phyloP scores from a whole-genome alignment of 2,329 filamentous ascomycete genomes.

The Lasiodiplodia gonubiensis region DNA sequence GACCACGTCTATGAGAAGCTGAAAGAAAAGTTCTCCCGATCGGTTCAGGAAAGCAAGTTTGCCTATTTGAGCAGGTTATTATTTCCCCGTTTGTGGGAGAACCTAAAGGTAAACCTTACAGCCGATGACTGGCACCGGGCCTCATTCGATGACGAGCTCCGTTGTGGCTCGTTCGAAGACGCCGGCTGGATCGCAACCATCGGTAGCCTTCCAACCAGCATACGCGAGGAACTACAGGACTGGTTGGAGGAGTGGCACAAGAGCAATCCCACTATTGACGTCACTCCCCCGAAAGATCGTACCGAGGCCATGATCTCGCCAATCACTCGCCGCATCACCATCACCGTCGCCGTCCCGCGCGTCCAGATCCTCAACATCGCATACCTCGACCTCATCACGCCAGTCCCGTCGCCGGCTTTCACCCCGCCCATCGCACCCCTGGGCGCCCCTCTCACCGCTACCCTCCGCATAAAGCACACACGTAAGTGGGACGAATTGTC shows the following conservation, averaged over 20 bases:
- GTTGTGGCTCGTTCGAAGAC: constrained; percentile 57
- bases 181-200: constrained; percentile 62
- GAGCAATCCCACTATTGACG: constrained; percentile 35
- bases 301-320: constrained; percentile 40
- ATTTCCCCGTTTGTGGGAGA: constrained; percentile 55
- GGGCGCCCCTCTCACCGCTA: constrained; percentile 70
- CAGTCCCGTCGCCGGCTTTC: constrained; percentile 36
- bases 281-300: constrained; percentile 35
- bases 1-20: constrained; percentile 68
- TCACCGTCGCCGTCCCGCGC: constrained; percentile 87
- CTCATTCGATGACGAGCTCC: constrained; percentile 59
- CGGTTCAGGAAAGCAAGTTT: constrained; percentile 56
- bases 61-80: constrained; percentile 57
- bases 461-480: constrained; percentile 63
- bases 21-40: constrained; percentile 52
- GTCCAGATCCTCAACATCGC: constrained; percentile 83
- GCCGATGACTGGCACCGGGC: constrained; percentile 60
- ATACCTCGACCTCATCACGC: constrained; percentile 62
- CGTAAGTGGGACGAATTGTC: constrained; percentile 55
- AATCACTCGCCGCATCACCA: constrained; percentile 69
- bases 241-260: constrained; percentile 66
- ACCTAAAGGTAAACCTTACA: constrained; percentile 53
- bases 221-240: constrained; percentile 51
- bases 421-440: constrained; percentile 56
- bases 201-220: constrained; percentile 54